phyloP scores from a whole-genome alignment of 2,329 filamentous ascomycete genomes.

The Aspergillus japonicus region DNA sequence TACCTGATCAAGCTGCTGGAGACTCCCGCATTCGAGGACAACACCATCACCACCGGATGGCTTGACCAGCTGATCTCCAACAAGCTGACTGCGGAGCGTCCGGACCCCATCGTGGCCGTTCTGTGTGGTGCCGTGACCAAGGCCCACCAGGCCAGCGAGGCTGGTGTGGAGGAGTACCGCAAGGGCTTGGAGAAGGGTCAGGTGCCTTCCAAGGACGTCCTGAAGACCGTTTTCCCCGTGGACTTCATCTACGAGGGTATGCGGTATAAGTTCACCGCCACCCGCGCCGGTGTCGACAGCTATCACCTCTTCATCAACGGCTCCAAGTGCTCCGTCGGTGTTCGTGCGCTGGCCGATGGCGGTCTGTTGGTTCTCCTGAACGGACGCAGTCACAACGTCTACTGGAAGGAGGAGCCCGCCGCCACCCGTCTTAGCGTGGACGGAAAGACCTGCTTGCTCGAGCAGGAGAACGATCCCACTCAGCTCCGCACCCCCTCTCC shows the following conservation, averaged over 20 bases:
- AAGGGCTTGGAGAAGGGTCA: slow-evolving; percentile 93
- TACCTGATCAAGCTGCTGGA: slow-evolving; percentile 98
- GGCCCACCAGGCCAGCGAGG: slow-evolving; percentile 90
- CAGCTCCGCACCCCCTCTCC: slow-evolving; percentile 92
- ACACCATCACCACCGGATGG: slow-evolving; percentile 99
- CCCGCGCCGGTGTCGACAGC: slow-evolving; percentile 84
- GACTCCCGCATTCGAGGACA: slow-evolving; percentile 96
- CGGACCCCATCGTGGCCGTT: slow-evolving; percentile 89
- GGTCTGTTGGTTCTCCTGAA: slow-evolving; percentile 87
- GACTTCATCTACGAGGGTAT: slow-evolving; percentile 98
- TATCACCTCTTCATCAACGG: slow-evolving; percentile 99
- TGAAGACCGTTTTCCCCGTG: slow-evolving; percentile 95
- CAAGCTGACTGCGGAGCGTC: slow-evolving; percentile 92
- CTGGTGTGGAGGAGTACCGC: slow-evolving; percentile 81
- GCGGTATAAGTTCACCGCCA: slow-evolving; percentile 98
- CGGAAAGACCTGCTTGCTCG: slow-evolving; percentile 94
- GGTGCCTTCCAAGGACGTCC: slow-evolving; percentile 90
- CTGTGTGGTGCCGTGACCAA: slow-evolving; percentile 93
- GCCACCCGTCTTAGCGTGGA: slow-evolving; percentile 95
- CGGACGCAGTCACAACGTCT: slow-evolving; percentile 94
- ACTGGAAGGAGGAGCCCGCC: slow-evolving; percentile 99
- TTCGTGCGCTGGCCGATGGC: slow-evolving; percentile 89
- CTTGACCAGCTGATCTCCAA: slow-evolving; percentile 98
- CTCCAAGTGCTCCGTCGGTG: slow-evolving; percentile 90
- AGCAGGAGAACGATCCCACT: slow-evolving; percentile 98